phyloP scores from a whole-genome alignment of 352 stramenopile species.

The Globisporangium takayamanum region DNA sequence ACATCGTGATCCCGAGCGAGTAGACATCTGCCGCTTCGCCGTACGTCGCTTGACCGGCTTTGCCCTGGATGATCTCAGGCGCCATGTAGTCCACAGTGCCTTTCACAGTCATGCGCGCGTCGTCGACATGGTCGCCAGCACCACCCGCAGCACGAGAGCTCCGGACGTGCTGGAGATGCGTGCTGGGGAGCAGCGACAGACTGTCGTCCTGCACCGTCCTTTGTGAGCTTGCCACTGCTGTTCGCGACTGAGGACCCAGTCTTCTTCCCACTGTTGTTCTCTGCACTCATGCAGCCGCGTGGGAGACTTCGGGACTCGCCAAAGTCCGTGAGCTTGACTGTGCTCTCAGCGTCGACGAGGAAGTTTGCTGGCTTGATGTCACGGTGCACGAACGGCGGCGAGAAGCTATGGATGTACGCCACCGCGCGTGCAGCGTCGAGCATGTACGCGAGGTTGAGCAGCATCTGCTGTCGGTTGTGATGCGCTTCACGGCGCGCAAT shows the following conservation, averaged over 20 bases:
- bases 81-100: constrained; percentile 79
- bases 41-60: constrained; percentile 42
- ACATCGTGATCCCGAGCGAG: constrained; percentile 67
- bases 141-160: constrained; percentile 14
- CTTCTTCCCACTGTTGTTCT: constrained; percentile 8
- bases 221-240: neutral
- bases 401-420: constrained; percentile 72
- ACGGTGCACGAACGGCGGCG: constrained; percentile 61
- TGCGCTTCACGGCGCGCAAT: constrained; percentile 25
- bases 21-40: constrained; percentile 67
- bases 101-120: constrained; percentile 42
- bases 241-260: neutral
- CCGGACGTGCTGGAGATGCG: constrained; percentile 23
- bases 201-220: constrained; percentile 12
- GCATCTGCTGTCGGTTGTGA: constrained; percentile 45
- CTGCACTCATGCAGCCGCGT: constrained; percentile 22
- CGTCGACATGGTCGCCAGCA: neutral
- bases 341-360: constrained; percentile 47
- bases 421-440: constrained; percentile 58
- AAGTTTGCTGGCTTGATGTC: constrained; percentile 80
- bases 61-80: constrained; percentile 66
- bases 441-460: constrained; percentile 56
- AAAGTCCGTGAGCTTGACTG: constrained; percentile 67
- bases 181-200: constrained; percentile 25
- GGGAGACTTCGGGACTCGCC: constrained; percentile 50